Evolutionary conservation across 2,329 filamentous ascomycete genomes (phyloP).

Genomic region (Colletotrichum costaricense): DNA sequence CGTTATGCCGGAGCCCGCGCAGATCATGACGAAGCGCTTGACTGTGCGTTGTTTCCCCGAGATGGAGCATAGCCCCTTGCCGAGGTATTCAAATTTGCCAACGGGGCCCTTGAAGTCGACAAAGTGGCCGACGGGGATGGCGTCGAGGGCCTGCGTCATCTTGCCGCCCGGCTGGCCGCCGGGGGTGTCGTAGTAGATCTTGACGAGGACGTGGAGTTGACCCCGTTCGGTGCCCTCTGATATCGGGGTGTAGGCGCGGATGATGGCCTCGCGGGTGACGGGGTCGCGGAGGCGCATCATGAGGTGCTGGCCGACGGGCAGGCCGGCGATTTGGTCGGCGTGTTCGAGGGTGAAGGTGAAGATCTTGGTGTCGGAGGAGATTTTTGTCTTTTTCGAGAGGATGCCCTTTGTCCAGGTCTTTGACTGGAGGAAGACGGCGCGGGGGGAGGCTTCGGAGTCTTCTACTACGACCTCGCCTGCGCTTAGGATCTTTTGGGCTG

Average conservation of each 20-base stretch:
- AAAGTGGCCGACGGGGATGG: constrained; percentile 75
- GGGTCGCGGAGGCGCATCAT: constrained; percentile 85
- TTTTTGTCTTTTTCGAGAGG: constrained; percentile 73
- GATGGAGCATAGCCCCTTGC: constrained; percentile 72
- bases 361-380: constrained; percentile 83
- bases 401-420: constrained; percentile 79
- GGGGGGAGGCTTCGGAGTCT: constrained; percentile 48
- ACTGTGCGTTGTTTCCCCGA: constrained; percentile 67
- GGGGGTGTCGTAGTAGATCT: constrained; percentile 77
- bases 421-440: constrained; percentile 76
- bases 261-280: constrained; percentile 76
- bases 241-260: constrained; percentile 88
- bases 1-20: constrained; percentile 90
- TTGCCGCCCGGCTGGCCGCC: constrained; percentile 71
- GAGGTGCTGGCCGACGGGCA: constrained; percentile 88
- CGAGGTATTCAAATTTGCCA: constrained; percentile 85
- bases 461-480: constrained; percentile 52
- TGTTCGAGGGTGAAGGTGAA: constrained; percentile 86
- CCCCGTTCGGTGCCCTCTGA: constrained; percentile 72
- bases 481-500: constrained; percentile 63
- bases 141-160: constrained; percentile 85
- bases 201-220: constrained; percentile 80
- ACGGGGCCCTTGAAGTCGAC: constrained; percentile 91
- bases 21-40: constrained; percentile 84
- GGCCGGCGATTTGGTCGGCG: constrained; percentile 74